phyloP scores from a whole-genome alignment of 371 early-diverging fungal species.

The Apophysomyces variabilis region DNA sequence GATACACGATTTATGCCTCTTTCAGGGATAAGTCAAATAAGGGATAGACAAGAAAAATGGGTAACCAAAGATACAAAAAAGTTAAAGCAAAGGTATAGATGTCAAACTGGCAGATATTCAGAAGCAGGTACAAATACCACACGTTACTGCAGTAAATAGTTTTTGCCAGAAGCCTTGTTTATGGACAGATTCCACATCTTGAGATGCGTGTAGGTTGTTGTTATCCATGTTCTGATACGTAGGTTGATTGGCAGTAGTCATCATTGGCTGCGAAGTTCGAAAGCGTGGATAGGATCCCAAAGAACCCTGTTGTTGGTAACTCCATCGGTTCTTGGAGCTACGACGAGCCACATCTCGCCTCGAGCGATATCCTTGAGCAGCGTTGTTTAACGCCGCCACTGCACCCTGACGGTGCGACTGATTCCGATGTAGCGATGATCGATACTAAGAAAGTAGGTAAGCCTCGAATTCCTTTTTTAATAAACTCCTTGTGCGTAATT shows the following conservation, averaged over 20 bases:
- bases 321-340: conserved; percentile 20
- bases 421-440: conserved; percentile 25
- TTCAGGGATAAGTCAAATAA: not conserved
- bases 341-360: conserved; percentile 21
- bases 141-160: conserved; percentile 22
- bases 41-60: not conserved
- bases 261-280: conserved; percentile 23
- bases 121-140: conserved; percentile 22
- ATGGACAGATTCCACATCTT: conserved; percentile 25
- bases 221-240: conserved; percentile 30
- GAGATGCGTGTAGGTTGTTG: conserved; percentile 21
- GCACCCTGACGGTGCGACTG: conserved; percentile 24
- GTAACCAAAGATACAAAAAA: conserved; percentile 1
- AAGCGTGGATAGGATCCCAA: conserved; percentile 12
- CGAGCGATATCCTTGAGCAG: conserved; percentile 13
- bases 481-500: not conserved
- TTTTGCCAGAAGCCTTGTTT: conserved; percentile 27
- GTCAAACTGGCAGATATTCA: not conserved
- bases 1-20: not conserved
- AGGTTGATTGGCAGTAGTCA: conserved; percentile 18
- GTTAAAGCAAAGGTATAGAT: not conserved
- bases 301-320: conserved; percentile 8
- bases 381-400: conserved; percentile 27
- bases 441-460: not conserved
- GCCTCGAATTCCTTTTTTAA: not conserved